Conservation (phyloP, 495 filamentous ascomycete species). For the Cairneyella variabilis region DNA sequence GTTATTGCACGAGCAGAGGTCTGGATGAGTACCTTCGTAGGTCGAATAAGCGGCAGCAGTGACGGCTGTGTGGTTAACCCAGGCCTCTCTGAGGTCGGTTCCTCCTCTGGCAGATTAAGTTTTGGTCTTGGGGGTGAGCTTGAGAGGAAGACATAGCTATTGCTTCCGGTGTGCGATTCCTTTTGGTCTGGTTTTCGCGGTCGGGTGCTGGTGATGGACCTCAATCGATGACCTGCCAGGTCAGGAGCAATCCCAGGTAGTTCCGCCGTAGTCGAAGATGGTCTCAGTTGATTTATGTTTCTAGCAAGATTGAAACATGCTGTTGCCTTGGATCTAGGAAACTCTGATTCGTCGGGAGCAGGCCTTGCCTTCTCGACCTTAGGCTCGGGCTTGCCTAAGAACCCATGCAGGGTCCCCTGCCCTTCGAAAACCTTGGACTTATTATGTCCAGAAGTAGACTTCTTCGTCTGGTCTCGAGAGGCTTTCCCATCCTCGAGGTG, state of each 20-base stretch:
- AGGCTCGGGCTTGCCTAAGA: constrained; percentile 33
- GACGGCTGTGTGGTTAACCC: constrained; percentile 11
- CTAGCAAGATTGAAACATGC: background rate
- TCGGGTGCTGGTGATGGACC: constrained; percentile 10
- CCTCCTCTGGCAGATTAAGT: background rate
- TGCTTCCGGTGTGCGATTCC: constrained; percentile 6
- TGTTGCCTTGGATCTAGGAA: constrained; percentile 13
- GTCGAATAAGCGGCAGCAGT: constrained; percentile 8
- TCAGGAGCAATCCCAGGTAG: constrained; percentile 23
- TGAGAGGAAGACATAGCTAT: constrained; percentile 25
- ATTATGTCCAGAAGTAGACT: constrained; percentile 10
- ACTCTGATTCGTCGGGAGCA: constrained; percentile 20
- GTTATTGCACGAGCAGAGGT: background rate
- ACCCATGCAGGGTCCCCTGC: constrained; percentile 44
- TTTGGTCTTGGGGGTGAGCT: constrained; percentile 22
- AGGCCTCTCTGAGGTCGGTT: background rate
- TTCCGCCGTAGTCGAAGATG: constrained; percentile 35
- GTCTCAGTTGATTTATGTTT: constrained; percentile 22
- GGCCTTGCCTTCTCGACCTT: constrained; percentile 15
- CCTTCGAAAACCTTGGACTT: constrained; percentile 38
- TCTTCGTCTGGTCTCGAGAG: constrained; percentile 3
- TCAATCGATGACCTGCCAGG: constrained; percentile 23
- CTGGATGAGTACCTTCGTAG: background rate
- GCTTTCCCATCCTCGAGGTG: background rate
- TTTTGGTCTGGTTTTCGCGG: background rate